Evolutionary conservation across 1,284 basidiomycete species (phyloP).

Genomic region (Malassezia slooffiae): DNA sequence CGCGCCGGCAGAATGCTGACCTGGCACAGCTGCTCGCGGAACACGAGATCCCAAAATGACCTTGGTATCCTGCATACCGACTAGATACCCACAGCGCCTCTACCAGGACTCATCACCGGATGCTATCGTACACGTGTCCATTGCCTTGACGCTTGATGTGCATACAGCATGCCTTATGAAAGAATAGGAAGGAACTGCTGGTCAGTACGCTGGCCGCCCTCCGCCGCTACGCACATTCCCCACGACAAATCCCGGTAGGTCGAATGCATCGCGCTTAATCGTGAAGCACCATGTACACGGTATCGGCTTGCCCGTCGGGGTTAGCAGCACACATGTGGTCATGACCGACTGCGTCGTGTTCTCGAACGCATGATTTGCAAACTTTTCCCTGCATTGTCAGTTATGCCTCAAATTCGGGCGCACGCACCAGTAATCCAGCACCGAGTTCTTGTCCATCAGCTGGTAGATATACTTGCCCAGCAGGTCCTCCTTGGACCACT

Average conservation of each 20-base stretch:
- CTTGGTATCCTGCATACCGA: slow-evolving; percentile 54
- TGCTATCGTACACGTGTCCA: no score
- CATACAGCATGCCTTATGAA: slow-evolving; percentile 2
- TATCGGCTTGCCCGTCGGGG: slow-evolving; percentile 33
- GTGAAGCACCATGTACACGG: slow-evolving; percentile 44
- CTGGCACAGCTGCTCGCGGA: slow-evolving; percentile 66
- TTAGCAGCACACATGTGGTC: slow-evolving; percentile 34
- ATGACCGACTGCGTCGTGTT: slow-evolving; percentile 42
- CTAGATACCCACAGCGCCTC: background rate
- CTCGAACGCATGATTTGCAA: slow-evolving; percentile 44
- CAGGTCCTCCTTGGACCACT: slow-evolving; percentile 39
- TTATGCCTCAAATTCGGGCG: background rate
- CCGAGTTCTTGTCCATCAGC: slow-evolving; percentile 43
- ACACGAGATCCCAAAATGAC: slow-evolving; percentile 65
- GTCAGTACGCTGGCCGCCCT: no score
- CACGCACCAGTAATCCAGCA: slow-evolving; percentile 37
- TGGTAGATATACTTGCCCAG: slow-evolving; percentile 43
- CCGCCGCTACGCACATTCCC: slow-evolving; percentile 20
- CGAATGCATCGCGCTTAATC: slow-evolving; percentile 45
- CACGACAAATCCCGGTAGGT: slow-evolving; percentile 35
- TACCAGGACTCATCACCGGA: no score
- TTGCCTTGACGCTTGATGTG: background rate
- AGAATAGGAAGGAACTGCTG: slow-evolving; percentile 19
- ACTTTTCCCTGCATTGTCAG: slow-evolving; percentile 23
- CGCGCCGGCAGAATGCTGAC: no score